Evolutionary conservation across 2,329 filamentous ascomycete species (phyloP), one percentile per base, ranked within the genome.

Genomic region (Grosmannia clavigera): DNA sequence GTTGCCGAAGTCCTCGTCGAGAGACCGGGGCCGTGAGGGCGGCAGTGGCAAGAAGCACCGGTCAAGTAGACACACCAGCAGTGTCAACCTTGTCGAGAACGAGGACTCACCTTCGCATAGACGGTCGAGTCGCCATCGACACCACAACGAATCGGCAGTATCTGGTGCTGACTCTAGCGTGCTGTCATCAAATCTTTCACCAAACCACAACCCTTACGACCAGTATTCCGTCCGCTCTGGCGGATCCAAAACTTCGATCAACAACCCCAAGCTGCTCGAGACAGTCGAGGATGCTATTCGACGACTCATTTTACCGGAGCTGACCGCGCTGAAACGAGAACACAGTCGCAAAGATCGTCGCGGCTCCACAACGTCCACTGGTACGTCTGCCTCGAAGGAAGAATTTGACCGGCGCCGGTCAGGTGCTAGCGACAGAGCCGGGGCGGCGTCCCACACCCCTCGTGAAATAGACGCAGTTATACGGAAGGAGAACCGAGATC

Each of bases 241-340:
- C 9, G 72, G 72, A 29, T 83, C 81, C 33, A 76, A 75, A 27
- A 52, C 90, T 3, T 92, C 89, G 0, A 89, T 95, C 70, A 95
- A 95, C 73, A 96, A 96, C 68, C 92, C 92, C 0, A 94, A 90
- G 69, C 76, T 96, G 2, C 80, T 96, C 2, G 89, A 94, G 68
- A 94, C 91, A 0, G 92, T 96, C 3, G 92, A 96, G 73, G 91
- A 96, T 73, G 91, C 91, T 16, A 95, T 96, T 68, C 86, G 90
- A 64, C 83, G 91, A 56, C 79, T 96, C 57, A 95, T 96, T 58
- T 75, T 99, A 3, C 94, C 94, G 0, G 92, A 99, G 72, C 78
- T 99, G 53, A 92, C 90, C 66, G 90, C 91, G 11, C 77, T 99
- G 59, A 96, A 96, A 72, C 85, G 92, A 67, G 91, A 96, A 68